Base-by-base conservation (phyloP, 345 rosid genomes). In the Hirschfeldia incana region DNA sequence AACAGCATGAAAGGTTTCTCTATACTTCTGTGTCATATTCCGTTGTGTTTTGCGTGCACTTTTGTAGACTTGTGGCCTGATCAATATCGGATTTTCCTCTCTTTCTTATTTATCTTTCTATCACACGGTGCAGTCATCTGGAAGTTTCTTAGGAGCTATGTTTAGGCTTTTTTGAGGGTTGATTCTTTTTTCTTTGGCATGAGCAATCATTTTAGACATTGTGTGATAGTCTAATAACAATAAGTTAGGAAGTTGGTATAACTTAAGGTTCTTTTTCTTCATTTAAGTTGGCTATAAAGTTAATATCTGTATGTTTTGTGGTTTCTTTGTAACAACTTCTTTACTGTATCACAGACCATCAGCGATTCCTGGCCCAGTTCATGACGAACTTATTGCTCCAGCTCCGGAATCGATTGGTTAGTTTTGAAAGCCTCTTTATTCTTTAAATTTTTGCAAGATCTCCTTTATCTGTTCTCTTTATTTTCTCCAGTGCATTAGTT, bases 291-390 rank as follows among this genome's bases (percentile, higher is more conserved):
- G 65, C 80, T 32, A 42, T 59, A 61, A 76, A 39, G 73, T 67
- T 67, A 16, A 4, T 76, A 57, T 44, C n/a, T 49, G 2, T 53
- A 39, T 53, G 58, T 21, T 58, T 65, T 32, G 65, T 78, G 28
- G 21, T 65, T 65, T 6, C 8, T 74, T 69, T 65, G 67, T 80
- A 65, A 73, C 72, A 70, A 6, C 1, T 12, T 78, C 28, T 74
- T 64, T 29, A 44, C 27, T 67, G n/a, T 62, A 9, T 84, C 75
- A 63, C 81, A 95, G 99, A 85, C 99, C 95, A 73, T 93, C 97
- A 73, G 90, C 91, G 63, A 91, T 95, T 81, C 97, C 99, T 74
- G 99, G 99, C 71, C 97, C 97, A 72, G 88, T 87, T 76, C 99
- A 92, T 28, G 91, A 93, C 80, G 99, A 95, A 83, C 44, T 95